Conservation (phyloP, 345 rosid genomes). For the Angophora floribunda region DNA sequence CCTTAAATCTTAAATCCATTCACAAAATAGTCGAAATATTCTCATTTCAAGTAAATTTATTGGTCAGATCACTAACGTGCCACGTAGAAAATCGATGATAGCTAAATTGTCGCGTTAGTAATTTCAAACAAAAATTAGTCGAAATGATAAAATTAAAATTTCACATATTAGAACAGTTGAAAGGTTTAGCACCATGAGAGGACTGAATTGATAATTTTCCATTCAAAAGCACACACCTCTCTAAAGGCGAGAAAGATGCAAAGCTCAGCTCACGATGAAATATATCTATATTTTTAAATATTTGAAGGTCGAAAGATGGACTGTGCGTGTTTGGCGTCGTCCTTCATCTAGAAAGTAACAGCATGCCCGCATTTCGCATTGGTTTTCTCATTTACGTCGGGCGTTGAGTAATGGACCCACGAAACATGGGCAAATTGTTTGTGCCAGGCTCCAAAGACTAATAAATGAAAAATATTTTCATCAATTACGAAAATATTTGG, state of each 20-base stretch:
- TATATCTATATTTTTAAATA: too few species aligned
- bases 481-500: fast-evolving
- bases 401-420: not conserved
- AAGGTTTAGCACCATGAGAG: not conserved
- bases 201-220: not conserved
- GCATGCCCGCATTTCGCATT: not conserved
- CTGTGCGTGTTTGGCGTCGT: not conserved
- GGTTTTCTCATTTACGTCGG: not conserved
- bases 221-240: not conserved
- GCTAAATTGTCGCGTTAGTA: fast-evolving
- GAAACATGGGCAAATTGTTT: too few species aligned
- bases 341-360: not conserved
- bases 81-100: not conserved
- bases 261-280: not conserved
- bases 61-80: fast-evolving
- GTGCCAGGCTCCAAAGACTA: not conserved
- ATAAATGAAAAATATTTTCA: too few species aligned
- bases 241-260: not conserved
- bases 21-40: not conserved
- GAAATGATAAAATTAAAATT: not conserved
- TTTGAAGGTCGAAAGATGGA: not conserved
- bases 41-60: not conserved
- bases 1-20: not conserved
- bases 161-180: not conserved
- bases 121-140: not conserved